Evolutionary conservation across 78 protist species (phyloP), one percentile per base, ranked within the genome.

Genomic region (Dictyostelium firmibasis): DNA sequence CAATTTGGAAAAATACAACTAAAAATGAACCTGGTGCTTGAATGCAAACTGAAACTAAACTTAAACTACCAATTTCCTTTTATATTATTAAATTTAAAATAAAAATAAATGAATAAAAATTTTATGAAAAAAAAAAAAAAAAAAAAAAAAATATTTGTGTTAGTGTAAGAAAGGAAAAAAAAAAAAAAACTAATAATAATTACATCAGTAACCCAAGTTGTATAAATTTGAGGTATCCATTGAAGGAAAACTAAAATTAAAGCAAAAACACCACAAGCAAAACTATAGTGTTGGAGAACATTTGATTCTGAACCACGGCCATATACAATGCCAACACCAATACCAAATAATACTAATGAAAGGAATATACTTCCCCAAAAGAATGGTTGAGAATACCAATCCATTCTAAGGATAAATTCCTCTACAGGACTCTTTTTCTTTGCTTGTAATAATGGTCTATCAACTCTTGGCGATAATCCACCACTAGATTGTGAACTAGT

Each of bases 191-290:
- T 14, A 53, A 18, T 14, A 57, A 57, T 57, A 57, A 0, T 57
- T 57, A 57, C 67, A 57, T 57, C 67, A 20, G 67, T 57, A 5
- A 57, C 67, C 67, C 67, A 79, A 9, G 93, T 88, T 7, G 93
- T 88, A 72, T 88, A 88, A 57, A 88, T 88, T 79, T 88, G 93
- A 25, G 93, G 93, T 23, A 88, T 27, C 93, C 93, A 88, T 79
- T 88, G 93, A 60, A 88, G 33, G 43, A 88, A 88, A 14, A 88
- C 93, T 31, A 88, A 31, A 43, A 88, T 10, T 6, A 85, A 25
- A 41, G 93, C 93, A 23, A 88, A 35, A 20, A 88, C 43, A 78
- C 93, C 93, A 44, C 81, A 62, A 10, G 81, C 50, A 33, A 79
- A 88, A 18, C 86, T 79, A 67, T 78, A 88, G 2, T 85, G 81